Evolutionary conservation across 2,329 filamentous ascomycete genomes (phyloP).

Genomic region (Diplocarpon mali): DNA sequence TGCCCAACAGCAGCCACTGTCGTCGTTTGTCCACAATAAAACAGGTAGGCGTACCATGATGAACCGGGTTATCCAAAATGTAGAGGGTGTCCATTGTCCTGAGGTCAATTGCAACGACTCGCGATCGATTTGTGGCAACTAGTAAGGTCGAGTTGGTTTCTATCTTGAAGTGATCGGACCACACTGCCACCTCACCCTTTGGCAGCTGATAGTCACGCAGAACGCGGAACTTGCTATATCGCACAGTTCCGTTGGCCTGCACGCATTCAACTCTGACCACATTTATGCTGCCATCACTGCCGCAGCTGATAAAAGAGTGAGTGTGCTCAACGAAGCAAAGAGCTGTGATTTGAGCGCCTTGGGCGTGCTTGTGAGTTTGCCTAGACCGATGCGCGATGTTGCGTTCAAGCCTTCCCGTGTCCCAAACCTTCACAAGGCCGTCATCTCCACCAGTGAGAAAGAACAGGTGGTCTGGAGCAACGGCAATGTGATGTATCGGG

Average conservation of each 20-base stretch:
- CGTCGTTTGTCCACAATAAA: slow-evolving; percentile 80
- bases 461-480: slow-evolving; percentile 84
- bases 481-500: slow-evolving; percentile 68
- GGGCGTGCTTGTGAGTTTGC: slow-evolving; percentile 68
- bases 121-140: slow-evolving; percentile 75
- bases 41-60: slow-evolving; percentile 83
- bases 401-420: slow-evolving; percentile 76
- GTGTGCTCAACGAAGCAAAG: slow-evolving; percentile 89
- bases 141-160: slow-evolving; percentile 75
- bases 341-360: slow-evolving; percentile 63
- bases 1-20: slow-evolving; percentile 86
- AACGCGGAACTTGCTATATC: slow-evolving; percentile 67
- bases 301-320: slow-evolving; percentile 85
- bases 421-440: slow-evolving; percentile 86
- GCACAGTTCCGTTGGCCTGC: slow-evolving; percentile 44
- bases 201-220: slow-evolving; percentile 74
- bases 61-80: slow-evolving; percentile 72
- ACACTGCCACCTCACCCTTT: slow-evolving; percentile 65
- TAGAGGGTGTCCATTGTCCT: slow-evolving; percentile 77
- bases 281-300: slow-evolving; percentile 80
- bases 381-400: slow-evolving; percentile 82
- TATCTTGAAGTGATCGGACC: slow-evolving; percentile 83
- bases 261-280: slow-evolving; percentile 62
- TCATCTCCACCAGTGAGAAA: slow-evolving; percentile 93
- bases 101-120: slow-evolving; percentile 75